Evolutionary conservation across 805 yeast genomes (phyloP).

Genomic region (Saccharomycopsis sp.): DNA sequence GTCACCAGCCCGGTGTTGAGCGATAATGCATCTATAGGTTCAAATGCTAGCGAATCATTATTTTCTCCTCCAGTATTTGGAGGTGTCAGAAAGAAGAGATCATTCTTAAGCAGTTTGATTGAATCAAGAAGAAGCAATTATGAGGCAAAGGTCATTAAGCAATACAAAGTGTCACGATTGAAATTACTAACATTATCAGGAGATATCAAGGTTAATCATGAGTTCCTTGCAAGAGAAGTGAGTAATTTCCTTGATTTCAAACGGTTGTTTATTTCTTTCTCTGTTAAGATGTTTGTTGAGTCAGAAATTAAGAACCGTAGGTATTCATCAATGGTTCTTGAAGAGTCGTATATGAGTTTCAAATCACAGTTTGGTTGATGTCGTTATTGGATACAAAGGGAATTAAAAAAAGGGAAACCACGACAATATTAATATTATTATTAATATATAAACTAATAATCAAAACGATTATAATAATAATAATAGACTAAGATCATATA

Average conservation of each 20-base stretch:
- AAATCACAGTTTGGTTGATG: neutral
- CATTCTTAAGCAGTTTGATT: slow-evolving; percentile 33
- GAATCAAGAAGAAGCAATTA: slow-evolving; percentile 48
- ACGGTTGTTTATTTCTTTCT: slow-evolving; percentile 33
- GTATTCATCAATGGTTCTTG: slow-evolving; percentile 13
- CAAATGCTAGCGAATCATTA: too few relatives aligned
- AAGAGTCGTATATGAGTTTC: neutral
- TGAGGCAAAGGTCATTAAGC: slow-evolving; percentile 36
- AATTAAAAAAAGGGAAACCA: neutral
- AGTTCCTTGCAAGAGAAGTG: slow-evolving; percentile 54
- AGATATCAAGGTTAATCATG: slow-evolving; percentile 51
- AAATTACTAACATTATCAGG: slow-evolving; percentile 38
- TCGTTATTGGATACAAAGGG: neutral
- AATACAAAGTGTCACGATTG: slow-evolving; percentile 36
- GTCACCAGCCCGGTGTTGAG: too few relatives aligned
- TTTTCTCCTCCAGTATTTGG: too few relatives aligned
- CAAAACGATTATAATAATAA: too few relatives aligned
- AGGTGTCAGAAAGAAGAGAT: slow-evolving; percentile 23
- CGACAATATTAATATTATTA: too few relatives aligned
- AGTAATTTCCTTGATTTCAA: slow-evolving; percentile 52
- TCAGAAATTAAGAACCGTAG: slow-evolving; percentile 28
- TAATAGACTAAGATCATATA: too few relatives aligned
- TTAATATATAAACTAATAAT: too few relatives aligned
- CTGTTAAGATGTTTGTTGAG: slow-evolving; percentile 31
- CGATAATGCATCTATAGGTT: too few relatives aligned